Base-by-base conservation (phyloP, 2,329 filamentous ascomycete species). In the Mycocentrospora acerina region DNA sequence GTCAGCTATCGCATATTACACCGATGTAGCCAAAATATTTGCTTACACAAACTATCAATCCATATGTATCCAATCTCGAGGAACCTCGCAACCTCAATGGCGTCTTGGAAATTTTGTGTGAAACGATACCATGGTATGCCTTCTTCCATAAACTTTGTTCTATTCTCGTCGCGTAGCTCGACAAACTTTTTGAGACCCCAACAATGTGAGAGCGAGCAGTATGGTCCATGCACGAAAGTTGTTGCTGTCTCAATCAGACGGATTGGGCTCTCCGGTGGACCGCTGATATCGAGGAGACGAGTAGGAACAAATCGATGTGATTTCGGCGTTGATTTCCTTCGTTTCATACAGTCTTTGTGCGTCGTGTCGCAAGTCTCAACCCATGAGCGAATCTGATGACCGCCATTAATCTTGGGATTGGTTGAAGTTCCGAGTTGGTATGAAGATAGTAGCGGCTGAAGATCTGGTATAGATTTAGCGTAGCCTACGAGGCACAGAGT, bases 11-110 rank as follows among this genome's bases (percentile, higher is more conserved):
- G 9, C 19, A 22, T 22, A 9, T 22, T 22, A 22, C 19, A 22
- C 19, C 5, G 9, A 22, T 22, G 5, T 22, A 6, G 19, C n/a
- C n/a, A n/a, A n/a, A n/a, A 46, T 50, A 24, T 22, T 22, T 22
- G 19, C 19, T 22, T 9, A 22, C 54, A 57, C 13, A 56, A 25
- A 17, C 42, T 47, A 30, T 59, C 57, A 16, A 61, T 61, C 57
- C 57, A 61, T 9, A 61, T 59, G 31, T 61, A 58, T 2, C 39
- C 26, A 2, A 61, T 24, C 2, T 46, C 47, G 3, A 61, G 16
- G 11, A 49, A 50, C 6, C 55, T 34, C 11, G 50, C 50, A 9
- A 59, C 40, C 25, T 47, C 40, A 14, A 62, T 56, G 1, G 59
- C 57, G 8, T 62, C 31, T 24, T 54, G 36, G 29, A 62, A 62